These are phyloP conservation scores for Scolecobasidium constrictum DNA, from an alignment of 2,329 filamentous ascomycete genomes.

Conservation along the genomic window DNA sequence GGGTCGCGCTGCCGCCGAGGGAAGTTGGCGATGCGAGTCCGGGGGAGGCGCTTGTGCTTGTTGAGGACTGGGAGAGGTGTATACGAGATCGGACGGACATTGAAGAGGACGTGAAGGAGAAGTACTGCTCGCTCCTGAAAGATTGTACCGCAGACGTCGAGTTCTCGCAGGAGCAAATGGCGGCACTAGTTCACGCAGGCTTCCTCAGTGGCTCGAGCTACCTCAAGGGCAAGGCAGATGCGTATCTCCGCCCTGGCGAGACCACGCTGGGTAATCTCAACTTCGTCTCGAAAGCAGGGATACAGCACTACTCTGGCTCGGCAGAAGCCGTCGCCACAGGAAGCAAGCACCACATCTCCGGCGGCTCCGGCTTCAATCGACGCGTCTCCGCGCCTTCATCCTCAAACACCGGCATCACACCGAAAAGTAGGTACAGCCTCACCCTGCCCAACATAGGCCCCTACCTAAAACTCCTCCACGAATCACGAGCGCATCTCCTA, in stretches of 20 bases:
- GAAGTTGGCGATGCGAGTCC: conserved; percentile 45
- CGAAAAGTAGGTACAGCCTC: conserved; percentile 32
- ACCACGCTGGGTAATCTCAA: conserved; percentile 39
- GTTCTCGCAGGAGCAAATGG: conserved; percentile 38
- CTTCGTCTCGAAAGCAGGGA: conserved; percentile 50
- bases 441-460: conserved; percentile 56
- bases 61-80: conserved; percentile 40
- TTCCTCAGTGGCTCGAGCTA: conserved; percentile 49
- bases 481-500: conserved; percentile 51
- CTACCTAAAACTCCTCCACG: conserved; percentile 54
- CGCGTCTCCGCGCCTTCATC: conserved; percentile 10
- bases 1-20: conserved; percentile 51
- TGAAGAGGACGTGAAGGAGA: conserved; percentile 33
- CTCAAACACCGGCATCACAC: conserved; percentile 3
- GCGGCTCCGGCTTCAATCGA: conserved; percentile 46
- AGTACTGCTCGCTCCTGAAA: conserved; percentile 42
- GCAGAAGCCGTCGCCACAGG: conserved; percentile 57
- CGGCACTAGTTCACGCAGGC: conserved; percentile 52
- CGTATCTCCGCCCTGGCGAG: conserved; percentile 31
- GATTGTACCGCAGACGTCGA: conserved; percentile 25
- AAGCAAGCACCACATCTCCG: conserved; percentile 53
- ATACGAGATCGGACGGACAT: conserved; percentile 22
- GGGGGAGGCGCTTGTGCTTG: conserved; percentile 55
- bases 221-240: conserved; percentile 24
- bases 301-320: conserved; percentile 56